Evolutionary conservation across 352 stramenopile species (phyloP).

Genomic region (Phytophthora chlamydospora): DNA sequence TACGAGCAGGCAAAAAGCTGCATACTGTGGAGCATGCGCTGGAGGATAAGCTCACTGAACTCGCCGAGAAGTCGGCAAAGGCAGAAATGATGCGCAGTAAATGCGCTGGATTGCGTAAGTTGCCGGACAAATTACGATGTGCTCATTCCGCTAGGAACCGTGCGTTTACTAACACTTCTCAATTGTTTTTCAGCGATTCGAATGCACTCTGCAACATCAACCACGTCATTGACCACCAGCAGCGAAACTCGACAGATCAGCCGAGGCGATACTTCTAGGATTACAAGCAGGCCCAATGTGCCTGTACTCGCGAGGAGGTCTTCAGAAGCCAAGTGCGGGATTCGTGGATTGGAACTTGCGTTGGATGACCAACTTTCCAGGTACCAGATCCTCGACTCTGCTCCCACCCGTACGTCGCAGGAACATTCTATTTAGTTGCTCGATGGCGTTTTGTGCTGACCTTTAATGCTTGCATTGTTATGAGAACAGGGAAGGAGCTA

Average conservation of each 20-base stretch:
- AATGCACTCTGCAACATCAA: not conserved
- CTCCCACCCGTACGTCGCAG: constrained; percentile 20
- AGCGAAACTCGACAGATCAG: not conserved
- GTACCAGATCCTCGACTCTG: constrained; percentile 10
- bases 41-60: constrained; percentile 25
- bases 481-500: constrained; percentile 20
- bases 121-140: not conserved
- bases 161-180: not conserved
- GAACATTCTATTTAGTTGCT: not conserved
- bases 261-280: not conserved
- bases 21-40: constrained; percentile 20
- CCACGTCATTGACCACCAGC: not conserved
- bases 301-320: constrained; percentile 11
- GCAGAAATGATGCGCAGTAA: constrained; percentile 23
- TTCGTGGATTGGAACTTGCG: constrained; percentile 22
- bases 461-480: not conserved
- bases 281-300: not conserved
- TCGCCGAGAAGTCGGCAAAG: constrained; percentile 24
- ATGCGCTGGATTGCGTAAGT: constrained; percentile 24
- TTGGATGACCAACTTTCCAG: constrained; percentile 21
- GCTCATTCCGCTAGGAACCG: not conserved
- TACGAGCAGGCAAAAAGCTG: constrained; percentile 22
- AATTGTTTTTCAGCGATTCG: constrained; percentile 6
- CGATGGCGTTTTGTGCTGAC: constrained; percentile 10
- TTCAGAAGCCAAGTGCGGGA: constrained; percentile 7